Percentiles rank a stretch among this genome's conserved stretches.
Evolutionary conservation across 176 grass and related monocot genomes (phyloP).

Genomic region (Saccharum officinarum): DNA sequence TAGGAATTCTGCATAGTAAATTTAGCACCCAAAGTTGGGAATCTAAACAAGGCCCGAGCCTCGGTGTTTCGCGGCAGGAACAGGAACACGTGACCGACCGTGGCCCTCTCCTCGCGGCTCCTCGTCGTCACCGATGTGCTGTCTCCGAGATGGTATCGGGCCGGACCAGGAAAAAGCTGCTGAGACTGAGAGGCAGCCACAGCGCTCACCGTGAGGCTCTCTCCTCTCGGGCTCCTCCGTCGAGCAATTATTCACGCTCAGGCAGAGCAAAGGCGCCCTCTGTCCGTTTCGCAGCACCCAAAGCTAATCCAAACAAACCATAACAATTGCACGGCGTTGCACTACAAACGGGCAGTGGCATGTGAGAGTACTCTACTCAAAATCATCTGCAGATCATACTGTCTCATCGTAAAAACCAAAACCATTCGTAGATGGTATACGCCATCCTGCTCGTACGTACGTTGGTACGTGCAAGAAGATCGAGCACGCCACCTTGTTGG

Average conservation of each 20-base stretch:
- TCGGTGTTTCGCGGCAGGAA: too few species aligned
- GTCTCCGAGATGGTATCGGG: not conserved
- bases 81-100: too few species aligned
- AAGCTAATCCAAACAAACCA: not conserved
- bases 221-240: not conserved
- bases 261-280: not conserved
- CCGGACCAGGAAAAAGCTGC: not conserved
- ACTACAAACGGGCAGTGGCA: not conserved
- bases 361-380: not conserved
- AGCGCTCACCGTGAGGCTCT: too few species aligned
- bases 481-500: not conserved
- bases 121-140: not conserved
- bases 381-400: not conserved
- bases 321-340: not conserved
- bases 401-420: not conserved
- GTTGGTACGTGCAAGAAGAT: not conserved
- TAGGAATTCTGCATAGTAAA: too few species aligned
- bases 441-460: not conserved
- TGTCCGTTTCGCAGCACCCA: constrained; percentile 22
- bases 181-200: too few species aligned
- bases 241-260: not conserved
- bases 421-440: too few species aligned
- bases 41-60: too few species aligned
- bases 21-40: too few species aligned
- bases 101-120: too few species aligned